Evolutionary conservation across 768 basidiomycete genomes (phyloP).

Genomic region (Lepiota venenata): DNA sequence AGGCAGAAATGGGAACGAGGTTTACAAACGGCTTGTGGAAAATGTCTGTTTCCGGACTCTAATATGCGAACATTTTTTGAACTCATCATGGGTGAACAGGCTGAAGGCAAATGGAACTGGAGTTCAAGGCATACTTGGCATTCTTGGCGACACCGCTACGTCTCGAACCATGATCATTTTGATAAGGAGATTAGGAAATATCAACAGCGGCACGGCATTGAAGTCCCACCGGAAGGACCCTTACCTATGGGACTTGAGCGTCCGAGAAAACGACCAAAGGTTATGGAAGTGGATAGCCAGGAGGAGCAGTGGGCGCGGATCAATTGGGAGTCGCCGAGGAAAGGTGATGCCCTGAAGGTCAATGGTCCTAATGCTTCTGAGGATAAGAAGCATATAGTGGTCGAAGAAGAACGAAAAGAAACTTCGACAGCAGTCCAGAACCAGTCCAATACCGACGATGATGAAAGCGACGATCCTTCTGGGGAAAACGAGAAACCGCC

Average conservation of each 20-base stretch:
- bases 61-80: not conserved
- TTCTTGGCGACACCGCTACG: constrained; percentile 67
- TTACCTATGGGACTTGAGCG: not conserved
- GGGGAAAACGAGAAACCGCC: not conserved
- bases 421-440: too few species aligned
- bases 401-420: not conserved
- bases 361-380: not conserved
- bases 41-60: constrained; percentile 34
- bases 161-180: constrained; percentile 37
- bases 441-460: not conserved
- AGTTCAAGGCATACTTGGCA: constrained; percentile 47
- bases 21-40: constrained; percentile 40
- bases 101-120: constrained; percentile 46
- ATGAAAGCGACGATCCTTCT: not conserved
- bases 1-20: constrained; percentile 42
- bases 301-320: not conserved
- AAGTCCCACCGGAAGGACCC: not conserved
- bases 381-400: not conserved
- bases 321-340: not conserved
- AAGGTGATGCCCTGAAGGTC: not conserved
- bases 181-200: constrained; percentile 39
- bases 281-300: not conserved
- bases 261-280: constrained; percentile 4
- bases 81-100: constrained; percentile 23
- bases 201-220: constrained; percentile 18